Evolutionary conservation across 2,329 filamentous ascomycete species (phyloP).

Genomic region (Annulohypoxylon truncatum): DNA sequence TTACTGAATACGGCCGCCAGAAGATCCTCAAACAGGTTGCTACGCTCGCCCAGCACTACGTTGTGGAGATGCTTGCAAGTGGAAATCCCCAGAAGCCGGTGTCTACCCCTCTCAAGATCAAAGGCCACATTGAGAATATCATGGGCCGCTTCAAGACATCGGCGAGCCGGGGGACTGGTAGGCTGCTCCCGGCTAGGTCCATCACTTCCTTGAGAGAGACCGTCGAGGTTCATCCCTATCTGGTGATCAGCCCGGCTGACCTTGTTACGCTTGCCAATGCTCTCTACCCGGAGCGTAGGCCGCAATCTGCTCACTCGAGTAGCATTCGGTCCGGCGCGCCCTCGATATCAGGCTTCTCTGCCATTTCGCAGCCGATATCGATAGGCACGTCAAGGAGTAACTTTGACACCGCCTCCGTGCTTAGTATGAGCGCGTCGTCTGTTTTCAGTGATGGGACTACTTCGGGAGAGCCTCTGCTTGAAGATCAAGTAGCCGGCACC

Average conservation of each 20-base stretch:
- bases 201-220: slow-evolving; percentile 80
- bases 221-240: slow-evolving; percentile 81
- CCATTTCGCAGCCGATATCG: slow-evolving; percentile 74
- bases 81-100: slow-evolving; percentile 65
- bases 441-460: slow-evolving; percentile 76
- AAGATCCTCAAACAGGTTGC: slow-evolving; percentile 84
- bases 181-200: slow-evolving; percentile 76
- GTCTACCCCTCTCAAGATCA: slow-evolving; percentile 71
- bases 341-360: slow-evolving; percentile 75
- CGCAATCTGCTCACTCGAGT: slow-evolving; percentile 70
- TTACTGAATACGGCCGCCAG: slow-evolving; percentile 89
- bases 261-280: slow-evolving; percentile 83
- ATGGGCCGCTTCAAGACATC: slow-evolving; percentile 71
- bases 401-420: slow-evolving; percentile 75
- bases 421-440: slow-evolving; percentile 79
- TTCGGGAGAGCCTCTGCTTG: slow-evolving; percentile 71
- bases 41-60: slow-evolving; percentile 80
- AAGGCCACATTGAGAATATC: slow-evolving; percentile 77
- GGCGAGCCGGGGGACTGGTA: slow-evolving; percentile 62
- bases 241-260: slow-evolving; percentile 84
- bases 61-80: slow-evolving; percentile 81
- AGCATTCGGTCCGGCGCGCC: slow-evolving; percentile 74
- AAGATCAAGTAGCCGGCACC: slow-evolving; percentile 63
- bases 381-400: slow-evolving; percentile 67
- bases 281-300: slow-evolving; percentile 80